Percentiles rank a stretch among this genome's conserved stretches.
These are phyloP conservation scores for Aspergillus sp. DNA, from an alignment of 2,329 filamentous ascomycete species.

Conservation along the genomic window DNA sequence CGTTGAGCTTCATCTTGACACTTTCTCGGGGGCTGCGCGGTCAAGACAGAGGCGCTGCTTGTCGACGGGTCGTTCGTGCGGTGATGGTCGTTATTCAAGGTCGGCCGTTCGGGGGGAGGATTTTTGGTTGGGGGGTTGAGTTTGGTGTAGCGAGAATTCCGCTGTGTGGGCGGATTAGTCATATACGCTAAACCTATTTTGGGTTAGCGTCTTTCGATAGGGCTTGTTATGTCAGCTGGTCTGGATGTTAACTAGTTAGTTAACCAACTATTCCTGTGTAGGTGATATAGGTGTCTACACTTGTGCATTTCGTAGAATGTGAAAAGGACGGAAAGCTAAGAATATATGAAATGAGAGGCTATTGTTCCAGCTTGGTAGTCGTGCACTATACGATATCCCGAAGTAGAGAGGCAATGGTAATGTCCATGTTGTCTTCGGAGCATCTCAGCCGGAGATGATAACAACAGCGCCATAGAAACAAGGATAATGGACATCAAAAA, in stretches of 20 bases:
- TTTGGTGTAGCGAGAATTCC: slow-evolving; percentile 33
- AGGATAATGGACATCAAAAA: too few relatives aligned
- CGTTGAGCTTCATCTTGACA: slow-evolving; percentile 68
- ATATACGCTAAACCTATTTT: slow-evolving; percentile 20
- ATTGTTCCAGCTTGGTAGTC: too few relatives aligned
- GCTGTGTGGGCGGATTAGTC: slow-evolving; percentile 33
- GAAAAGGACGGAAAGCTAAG: too few relatives aligned
- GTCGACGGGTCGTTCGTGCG: slow-evolving; percentile 29
- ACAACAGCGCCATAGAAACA: too few relatives aligned
- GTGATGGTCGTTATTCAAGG: slow-evolving; percentile 18
- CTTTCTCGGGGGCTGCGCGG: slow-evolving; percentile 31
- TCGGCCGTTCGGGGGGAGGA: slow-evolving; percentile 21
- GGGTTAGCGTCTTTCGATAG: slow-evolving; percentile 17
- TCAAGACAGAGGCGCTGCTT: slow-evolving; percentile 41
- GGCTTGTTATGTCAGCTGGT: slow-evolving; percentile 17
- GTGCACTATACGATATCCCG: too few relatives aligned
- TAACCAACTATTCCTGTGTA: too few relatives aligned
- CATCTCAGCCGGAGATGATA: too few relatives aligned
- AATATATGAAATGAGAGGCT: too few relatives aligned
- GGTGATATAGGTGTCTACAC: too few relatives aligned
- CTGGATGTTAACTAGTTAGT: background rate
- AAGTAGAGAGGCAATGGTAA: too few relatives aligned
- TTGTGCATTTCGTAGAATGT: too few relatives aligned
- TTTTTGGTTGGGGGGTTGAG: slow-evolving; percentile 25
- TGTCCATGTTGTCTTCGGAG: too few relatives aligned